phyloP scores from a whole-genome alignment of 2,329 filamentous ascomycete species.

The Penicillium sp. region DNA sequence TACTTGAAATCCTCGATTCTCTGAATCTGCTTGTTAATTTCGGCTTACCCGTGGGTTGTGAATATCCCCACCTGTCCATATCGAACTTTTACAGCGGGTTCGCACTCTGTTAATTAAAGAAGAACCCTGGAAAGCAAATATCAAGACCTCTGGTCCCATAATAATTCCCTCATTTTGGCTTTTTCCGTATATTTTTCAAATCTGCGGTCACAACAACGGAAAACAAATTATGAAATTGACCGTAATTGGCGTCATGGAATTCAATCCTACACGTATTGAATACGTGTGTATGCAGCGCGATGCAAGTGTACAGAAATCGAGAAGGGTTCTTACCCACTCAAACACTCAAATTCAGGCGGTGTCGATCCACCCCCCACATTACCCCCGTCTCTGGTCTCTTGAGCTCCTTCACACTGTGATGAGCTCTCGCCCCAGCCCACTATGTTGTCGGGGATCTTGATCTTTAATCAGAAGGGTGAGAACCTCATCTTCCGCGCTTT shows the following conservation, averaged over 20 bases:
- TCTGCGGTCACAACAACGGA: too few species aligned
- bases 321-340: not conserved
- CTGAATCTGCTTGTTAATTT: constrained; percentile 5
- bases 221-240: too few species aligned
- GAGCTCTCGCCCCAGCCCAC: constrained; percentile 35
- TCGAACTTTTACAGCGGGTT: not conserved
- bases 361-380: constrained; percentile 16
- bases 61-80: constrained; percentile 9
- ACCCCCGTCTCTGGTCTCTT: constrained; percentile 10
- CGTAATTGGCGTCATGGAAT: too few species aligned
- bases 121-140: constrained; percentile 1
- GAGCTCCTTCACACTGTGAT: constrained; percentile 11
- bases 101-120: not conserved
- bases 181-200: not conserved
- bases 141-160: constrained; percentile 4
- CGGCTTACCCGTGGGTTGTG: not conserved
- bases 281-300: too few species aligned
- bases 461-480: constrained; percentile 99
- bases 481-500: constrained; percentile 99
- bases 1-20: not conserved
- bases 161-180: not conserved
- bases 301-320: not conserved
- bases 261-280: too few species aligned
- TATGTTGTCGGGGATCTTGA: constrained; percentile 95
- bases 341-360: constrained; percentile 12